phyloP scores from a whole-genome alignment of 306 rosid genomes.

The Acacia confusa region DNA sequence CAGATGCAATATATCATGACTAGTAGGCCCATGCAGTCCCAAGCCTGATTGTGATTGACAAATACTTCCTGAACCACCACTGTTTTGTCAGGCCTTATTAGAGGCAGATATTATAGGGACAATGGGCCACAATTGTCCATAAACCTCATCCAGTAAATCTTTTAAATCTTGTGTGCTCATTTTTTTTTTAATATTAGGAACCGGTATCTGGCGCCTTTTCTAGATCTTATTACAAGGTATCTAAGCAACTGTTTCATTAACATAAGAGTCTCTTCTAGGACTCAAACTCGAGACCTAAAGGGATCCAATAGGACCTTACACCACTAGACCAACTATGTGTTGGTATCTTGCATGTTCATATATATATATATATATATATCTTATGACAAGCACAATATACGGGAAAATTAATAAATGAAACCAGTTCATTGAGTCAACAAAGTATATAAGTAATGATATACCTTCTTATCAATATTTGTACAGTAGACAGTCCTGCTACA shows the following conservation, averaged over 20 bases:
- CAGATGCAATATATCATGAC: background rate
- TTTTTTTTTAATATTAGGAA: no score
- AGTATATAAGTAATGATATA: background rate
- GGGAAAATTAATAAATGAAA: background rate
- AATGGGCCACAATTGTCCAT: background rate
- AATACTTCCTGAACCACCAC: background rate
- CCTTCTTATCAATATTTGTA: conserved; percentile 18
- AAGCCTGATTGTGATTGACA: background rate
- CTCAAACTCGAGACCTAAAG: no score
- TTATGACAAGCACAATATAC: background rate
- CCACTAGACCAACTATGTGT: no score
- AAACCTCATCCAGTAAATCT: background rate
- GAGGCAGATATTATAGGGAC: background rate
- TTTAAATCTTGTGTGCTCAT: background rate
- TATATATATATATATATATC: no score
- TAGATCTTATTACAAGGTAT: no score
- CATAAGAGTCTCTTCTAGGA: no score
- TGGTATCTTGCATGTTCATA: background rate
- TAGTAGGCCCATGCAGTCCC: background rate
- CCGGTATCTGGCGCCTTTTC: no score
- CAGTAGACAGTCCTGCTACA: conserved; percentile 21
- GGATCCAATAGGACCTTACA: no score
- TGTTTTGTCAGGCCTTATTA: background rate
- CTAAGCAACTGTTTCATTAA: no score
- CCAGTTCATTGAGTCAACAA: background rate